Evolutionary conservation across 768 basidiomycete species (phyloP), one percentile per base, ranked within the genome.

Genomic region (Collybia sordida): DNA sequence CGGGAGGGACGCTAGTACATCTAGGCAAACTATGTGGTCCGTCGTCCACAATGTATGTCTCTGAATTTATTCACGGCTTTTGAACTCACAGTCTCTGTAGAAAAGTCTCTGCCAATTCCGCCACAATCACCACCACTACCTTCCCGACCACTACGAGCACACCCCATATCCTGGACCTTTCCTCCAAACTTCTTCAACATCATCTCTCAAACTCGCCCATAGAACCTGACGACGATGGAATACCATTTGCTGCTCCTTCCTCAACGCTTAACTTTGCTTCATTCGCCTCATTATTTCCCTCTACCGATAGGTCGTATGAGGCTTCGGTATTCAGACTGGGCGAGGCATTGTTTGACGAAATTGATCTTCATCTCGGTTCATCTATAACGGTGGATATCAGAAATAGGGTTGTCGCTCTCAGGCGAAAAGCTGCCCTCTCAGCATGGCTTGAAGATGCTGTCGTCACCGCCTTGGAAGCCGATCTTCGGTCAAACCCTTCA

Each of bases 311-410:
- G 6, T 82, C 88, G 0, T 81, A 81, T 55, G 88, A 93, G 59
- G 89, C 93, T 0, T 78, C 78, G 6, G 66, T 98, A 31, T 98
- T 94, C 73, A 85, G 88, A n/a, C 82, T 98, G 1, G 94, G 91
- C 2, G 79, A 79, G 17, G 90, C 91, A 1, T 73, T 99, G 0
- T 99, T 98, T 61, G 97, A 98, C 67, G 79, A 80, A 17, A 79
- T 96, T 42, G 80, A 88, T 54, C 79, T 90, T 24, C 72, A 73
- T 14, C 71, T 95, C 0, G 77, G 68, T 18, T 69, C 69, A 18
- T 68, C 74, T 6, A 74, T 83, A 36, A 75, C 82, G 2, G 77
- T 78, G 6, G 85, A 89, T 48, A 72, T 89, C 35, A 77, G 81
- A 19, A 77, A 83, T 56, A 81, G 84, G 12, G 70, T 90, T 22